Percentiles rank a stretch among this genome's conserved stretches.
Conservation (phyloP, 257 asterid species). For the Solanum etuberosum region DNA sequence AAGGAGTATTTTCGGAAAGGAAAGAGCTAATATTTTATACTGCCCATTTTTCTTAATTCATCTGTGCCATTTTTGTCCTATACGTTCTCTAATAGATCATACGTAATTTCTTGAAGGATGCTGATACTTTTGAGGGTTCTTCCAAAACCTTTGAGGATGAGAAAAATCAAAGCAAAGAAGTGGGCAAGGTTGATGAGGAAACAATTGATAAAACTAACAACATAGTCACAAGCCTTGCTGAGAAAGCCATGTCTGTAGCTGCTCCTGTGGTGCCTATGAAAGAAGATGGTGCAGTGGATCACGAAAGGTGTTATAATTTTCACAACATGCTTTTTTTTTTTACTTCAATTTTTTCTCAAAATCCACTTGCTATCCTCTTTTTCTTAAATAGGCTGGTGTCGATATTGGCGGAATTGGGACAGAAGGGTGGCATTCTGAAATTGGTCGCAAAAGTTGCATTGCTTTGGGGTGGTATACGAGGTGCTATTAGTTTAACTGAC, state of each 20-base stretch:
- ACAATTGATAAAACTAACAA: slow-evolving; percentile 31
- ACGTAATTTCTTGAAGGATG: slow-evolving; percentile 35
- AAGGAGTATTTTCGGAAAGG: neutral
- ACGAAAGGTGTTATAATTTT: slow-evolving; percentile 51
- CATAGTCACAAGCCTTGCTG: slow-evolving; percentile 74
- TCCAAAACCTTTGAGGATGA: slow-evolving; percentile 29
- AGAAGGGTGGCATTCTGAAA: slow-evolving; percentile 74
- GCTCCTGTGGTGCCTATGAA: slow-evolving; percentile 84
- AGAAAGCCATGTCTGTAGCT: slow-evolving; percentile 97
- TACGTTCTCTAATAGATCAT: neutral
- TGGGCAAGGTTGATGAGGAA: slow-evolving; percentile 22
- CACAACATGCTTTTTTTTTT: neutral
- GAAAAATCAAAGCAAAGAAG: slow-evolving; percentile 14
- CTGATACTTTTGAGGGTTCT: slow-evolving; percentile 20
- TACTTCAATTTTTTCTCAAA: slow-evolving; percentile 3
- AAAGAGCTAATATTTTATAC: neutral
- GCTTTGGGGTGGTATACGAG: slow-evolving; percentile 98
- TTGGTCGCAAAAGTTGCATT: slow-evolving; percentile 74
- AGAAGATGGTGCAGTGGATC: slow-evolving; percentile 87
- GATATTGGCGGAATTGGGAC: slow-evolving; percentile 87
- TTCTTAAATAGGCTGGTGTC: slow-evolving; percentile 53
- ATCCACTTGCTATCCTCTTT: slow-evolving; percentile 17
- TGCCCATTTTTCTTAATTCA: neutral
- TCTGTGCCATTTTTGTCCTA: neutral
- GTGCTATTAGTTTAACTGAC: slow-evolving; percentile 85